Evolutionary conservation across 2,329 filamentous ascomycete genomes (phyloP).

Genomic region (Coniochaeta pulveracea): DNA sequence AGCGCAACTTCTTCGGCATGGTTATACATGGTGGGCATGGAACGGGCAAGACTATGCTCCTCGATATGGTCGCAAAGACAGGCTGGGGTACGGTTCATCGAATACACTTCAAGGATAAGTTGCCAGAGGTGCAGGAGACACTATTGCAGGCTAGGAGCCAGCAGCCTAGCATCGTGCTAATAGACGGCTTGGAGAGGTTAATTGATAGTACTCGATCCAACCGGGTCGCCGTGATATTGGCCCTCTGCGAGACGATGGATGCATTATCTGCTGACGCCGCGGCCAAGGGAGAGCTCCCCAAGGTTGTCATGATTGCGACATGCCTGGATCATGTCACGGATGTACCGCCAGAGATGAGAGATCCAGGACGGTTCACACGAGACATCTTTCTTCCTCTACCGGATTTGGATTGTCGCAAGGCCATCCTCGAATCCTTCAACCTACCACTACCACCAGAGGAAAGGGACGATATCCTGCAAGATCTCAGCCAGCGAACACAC

Average conservation of each 20-base stretch:
- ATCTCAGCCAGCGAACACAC: slow-evolving; percentile 66
- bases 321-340: slow-evolving; percentile 60
- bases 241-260: slow-evolving; percentile 44
- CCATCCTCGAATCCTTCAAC: slow-evolving; percentile 57
- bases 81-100: slow-evolving; percentile 61
- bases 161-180: slow-evolving; percentile 67
- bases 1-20: slow-evolving; percentile 36
- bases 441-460: slow-evolving; percentile 33
- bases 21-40: slow-evolving; percentile 73
- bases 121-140: slow-evolving; percentile 47
- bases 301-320: slow-evolving; percentile 64
- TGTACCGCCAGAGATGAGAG: slow-evolving; percentile 58
- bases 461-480: slow-evolving; percentile 39
- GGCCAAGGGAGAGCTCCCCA: slow-evolving; percentile 28
- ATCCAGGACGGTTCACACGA: slow-evolving; percentile 49
- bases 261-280: slow-evolving; percentile 25
- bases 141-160: slow-evolving; percentile 59
- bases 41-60: slow-evolving; percentile 71
- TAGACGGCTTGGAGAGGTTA: slow-evolving; percentile 67
- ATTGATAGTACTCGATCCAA: slow-evolving; percentile 48
- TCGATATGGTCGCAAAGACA: slow-evolving; percentile 54
- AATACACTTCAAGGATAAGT: slow-evolving; percentile 44
- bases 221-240: slow-evolving; percentile 35
- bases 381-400: slow-evolving; percentile 71
- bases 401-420: slow-evolving; percentile 55